Base-by-base conservation (phyloP, 257 asterid genomes). In the Gentiana straminea region DNA sequence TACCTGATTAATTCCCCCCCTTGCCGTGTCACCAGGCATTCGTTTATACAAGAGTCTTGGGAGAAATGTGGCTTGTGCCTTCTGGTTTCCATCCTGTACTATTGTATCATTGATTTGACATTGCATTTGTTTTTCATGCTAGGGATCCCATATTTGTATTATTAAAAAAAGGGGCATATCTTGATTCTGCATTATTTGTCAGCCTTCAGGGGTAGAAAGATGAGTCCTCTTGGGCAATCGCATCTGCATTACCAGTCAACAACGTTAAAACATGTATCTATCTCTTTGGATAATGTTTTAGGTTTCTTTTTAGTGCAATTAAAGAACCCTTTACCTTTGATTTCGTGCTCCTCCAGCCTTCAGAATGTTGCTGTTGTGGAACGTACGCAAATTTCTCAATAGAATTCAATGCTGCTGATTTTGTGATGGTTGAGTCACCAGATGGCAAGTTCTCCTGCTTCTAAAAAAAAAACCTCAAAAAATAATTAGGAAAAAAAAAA, bases 341-440 rank as follows among this genome's bases (percentile, higher is more conserved):
- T 68, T 78, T 84, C 6, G 84, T 76, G 60, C 73, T 78, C 75
- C 89, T 81, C 98, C 96, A 84, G 57, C 92, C 92, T 57, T 70
- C 78, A 33, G 81, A 60, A 61, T 70, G 82, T 73, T 81, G 79
- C 57, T 64, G 72, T 13, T 77, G 79, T 65, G 98, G 84, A 62
- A 57, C 34, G 68, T 71, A 83, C 37, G 94, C 69, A 53, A 71
- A 87, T 51, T 69, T 81, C 59, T 84, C 88, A 15, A 87, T 72
- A 70, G 70, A 54, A 73, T 49, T 50, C 47, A 15, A 63, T 47
- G 68, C 67, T 47, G 55, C 62, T 8, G 63, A 64, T 58, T 60
- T 68, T 61, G 39, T 54, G 33, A 37, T 60, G 70, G 54, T 70
- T 44, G 77, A 79, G 55, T 53, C 59, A 49, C 52, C 57, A 54